Conservation (phyloP, 768 basidiomycete genomes). For the Kockovaella imperatae region DNA sequence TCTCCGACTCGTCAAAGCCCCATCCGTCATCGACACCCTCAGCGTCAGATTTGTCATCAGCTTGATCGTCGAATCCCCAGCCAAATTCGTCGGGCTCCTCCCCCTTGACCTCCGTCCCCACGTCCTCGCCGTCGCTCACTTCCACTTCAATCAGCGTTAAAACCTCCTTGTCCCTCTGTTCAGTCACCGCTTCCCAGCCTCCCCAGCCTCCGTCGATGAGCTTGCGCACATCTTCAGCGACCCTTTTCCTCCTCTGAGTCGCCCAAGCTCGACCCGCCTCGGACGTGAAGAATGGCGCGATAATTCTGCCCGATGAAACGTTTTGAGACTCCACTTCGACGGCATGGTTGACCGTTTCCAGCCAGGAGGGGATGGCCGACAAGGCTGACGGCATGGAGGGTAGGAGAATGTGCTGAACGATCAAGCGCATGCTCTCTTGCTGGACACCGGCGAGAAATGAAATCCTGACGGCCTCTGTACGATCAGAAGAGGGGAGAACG, state of each 20-base stretch:
- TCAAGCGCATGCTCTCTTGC: constrained; percentile 55
- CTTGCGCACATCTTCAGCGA: constrained; percentile 58
- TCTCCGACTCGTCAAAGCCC: constrained; percentile 48
- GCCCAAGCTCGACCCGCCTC: constrained; percentile 69
- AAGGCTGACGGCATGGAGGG: constrained; percentile 64
- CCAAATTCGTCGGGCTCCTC: constrained; percentile 38
- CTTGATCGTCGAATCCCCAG: constrained; percentile 21
- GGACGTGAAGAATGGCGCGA: constrained; percentile 60
- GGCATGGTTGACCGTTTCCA: constrained; percentile 54
- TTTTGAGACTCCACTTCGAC: constrained; percentile 58
- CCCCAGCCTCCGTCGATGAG: constrained; percentile 49
- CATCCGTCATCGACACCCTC: constrained; percentile 42
- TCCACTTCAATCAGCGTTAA: constrained; percentile 27
- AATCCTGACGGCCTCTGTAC: constrained; percentile 44
- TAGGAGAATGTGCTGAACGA: constrained; percentile 61
- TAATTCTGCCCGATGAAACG: constrained; percentile 49
- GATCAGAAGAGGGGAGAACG: constrained; percentile 56
- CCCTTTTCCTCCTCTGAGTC: constrained; percentile 58
- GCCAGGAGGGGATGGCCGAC: constrained; percentile 55
- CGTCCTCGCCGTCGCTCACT: constrained; percentile 19
- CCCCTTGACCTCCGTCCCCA: constrained; percentile 10
- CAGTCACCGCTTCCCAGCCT: constrained; percentile 27
- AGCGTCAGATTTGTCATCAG: background rate
- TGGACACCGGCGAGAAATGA: constrained; percentile 55
- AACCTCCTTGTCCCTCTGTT: constrained; percentile 21